Evolutionary conservation across 1,139 yeast genomes (phyloP), one percentile per base, ranked within the genome.

Genomic region (Tardiomyces depauwii): DNA sequence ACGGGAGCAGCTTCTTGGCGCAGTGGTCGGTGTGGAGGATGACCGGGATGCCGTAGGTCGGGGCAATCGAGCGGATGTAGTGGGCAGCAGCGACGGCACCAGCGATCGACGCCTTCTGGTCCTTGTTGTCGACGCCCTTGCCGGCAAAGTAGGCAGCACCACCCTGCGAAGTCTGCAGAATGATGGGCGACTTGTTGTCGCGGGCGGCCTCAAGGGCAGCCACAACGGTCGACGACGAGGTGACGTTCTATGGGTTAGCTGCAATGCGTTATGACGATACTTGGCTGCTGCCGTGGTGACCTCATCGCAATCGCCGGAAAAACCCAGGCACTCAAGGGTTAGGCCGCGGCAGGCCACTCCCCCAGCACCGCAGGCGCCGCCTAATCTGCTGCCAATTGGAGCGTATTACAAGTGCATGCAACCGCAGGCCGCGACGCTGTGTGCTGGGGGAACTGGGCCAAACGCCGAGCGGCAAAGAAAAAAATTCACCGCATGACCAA

Each of bases 131-230:
- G 60, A 93, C 89, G 73, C 98, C 98, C 81, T 91, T 91, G 77
- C 97, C 97, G 57, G 97, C 98, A 70, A 91, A 91, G 87, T 78
- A 93, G 56, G 97, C 98, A 60, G 98, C 94, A 77, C 99, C 99
- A 76, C 99, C 99, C 72, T 91, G 89, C 54, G 98, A 91, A 59
- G 91, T 80, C 76, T 91, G 99, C 68, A 91, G 76, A 67, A 91
- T 87, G 73, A 91, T 88, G 73, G 99, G 98, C 53, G 96, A 76
- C 71, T 85, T 83, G 76, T 69, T 71, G 76, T 91, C 97, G 74
- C 98, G 86, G 53, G 99, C 98, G 61, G 98, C 94, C 76, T 93
- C 98, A 67, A 91, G 78, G 59, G 96, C 93, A 60, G 97, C 88
- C 63, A 91, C 91, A 52, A 82, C 98, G 55, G 97, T 89, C 48